Evolutionary conservation across 306 rosid genomes (phyloP).

Genomic region (Trifolium pratense): DNA sequence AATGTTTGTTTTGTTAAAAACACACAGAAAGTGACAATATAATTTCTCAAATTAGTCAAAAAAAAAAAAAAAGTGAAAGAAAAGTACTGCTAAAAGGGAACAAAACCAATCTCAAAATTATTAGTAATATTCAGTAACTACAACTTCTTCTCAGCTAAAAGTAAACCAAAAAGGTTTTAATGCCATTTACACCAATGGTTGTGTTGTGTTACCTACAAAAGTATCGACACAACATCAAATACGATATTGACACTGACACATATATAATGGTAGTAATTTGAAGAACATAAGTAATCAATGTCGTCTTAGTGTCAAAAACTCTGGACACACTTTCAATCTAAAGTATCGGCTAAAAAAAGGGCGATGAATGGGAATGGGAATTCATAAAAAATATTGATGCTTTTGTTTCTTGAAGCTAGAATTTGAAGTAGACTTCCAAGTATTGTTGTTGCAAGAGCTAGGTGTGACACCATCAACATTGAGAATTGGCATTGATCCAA

Average conservation of each 20-base stretch:
- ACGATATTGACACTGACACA: background rate
- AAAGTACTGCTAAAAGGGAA: background rate
- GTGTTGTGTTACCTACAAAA: too few species aligned
- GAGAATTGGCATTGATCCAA: constrained; percentile 35
- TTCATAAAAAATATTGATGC: constrained; percentile 43
- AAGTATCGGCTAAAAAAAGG: background rate
- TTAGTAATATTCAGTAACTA: background rate
- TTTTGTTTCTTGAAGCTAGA: constrained; percentile 48
- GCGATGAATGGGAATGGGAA: background rate
- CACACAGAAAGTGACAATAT: background rate
- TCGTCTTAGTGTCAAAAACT: too few species aligned
- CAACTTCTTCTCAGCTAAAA: background rate
- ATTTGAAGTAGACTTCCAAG: constrained; percentile 31
- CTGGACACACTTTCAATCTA: too few species aligned
- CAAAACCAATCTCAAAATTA: constrained; percentile 7
- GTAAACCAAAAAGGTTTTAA: constrained; percentile 23
- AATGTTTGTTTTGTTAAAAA: constrained; percentile 9
- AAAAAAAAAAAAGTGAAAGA: background rate
- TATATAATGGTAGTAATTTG: background rate
- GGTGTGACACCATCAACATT: constrained; percentile 45
- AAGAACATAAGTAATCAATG: background rate
- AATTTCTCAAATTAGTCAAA: background rate
- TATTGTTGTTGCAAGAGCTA: constrained; percentile 31
- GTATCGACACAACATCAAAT: too few species aligned
- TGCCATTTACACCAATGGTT: constrained; percentile 64